These are phyloP conservation scores for Pleurotus citrinopileatus DNA, from an alignment of 768 basidiomycete genomes.

Conservation along the genomic window DNA sequence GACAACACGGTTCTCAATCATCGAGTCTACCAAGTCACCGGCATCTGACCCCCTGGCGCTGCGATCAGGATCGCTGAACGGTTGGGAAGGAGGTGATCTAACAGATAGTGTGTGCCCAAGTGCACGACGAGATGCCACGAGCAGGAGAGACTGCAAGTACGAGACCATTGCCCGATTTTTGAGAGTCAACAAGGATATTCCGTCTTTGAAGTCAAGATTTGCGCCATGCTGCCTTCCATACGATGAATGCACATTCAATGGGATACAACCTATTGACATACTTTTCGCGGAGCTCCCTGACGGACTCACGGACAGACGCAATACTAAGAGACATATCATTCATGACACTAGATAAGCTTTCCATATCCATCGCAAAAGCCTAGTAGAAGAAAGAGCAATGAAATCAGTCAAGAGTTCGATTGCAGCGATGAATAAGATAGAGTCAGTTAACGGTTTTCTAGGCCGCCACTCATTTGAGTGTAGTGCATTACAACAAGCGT, in stretches of 20 bases:
- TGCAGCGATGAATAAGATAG: conserved; percentile 11
- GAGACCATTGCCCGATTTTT: conserved; percentile 84
- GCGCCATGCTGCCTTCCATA: conserved; percentile 19
- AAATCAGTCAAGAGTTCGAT: background rate
- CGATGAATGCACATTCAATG: conserved; percentile 9
- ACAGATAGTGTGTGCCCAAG: conserved; percentile 60
- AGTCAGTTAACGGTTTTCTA: conserved; percentile 53
- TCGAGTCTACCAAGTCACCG: conserved; percentile 76
- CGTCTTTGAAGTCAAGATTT: conserved; percentile 60
- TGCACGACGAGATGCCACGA: conserved; percentile 68
- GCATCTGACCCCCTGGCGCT: conserved; percentile 49
- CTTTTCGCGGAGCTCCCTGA: conserved; percentile 57
- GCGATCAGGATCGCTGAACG: conserved; percentile 55
- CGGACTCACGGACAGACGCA: conserved; percentile 51
- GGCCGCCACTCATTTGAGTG: conserved; percentile 45
- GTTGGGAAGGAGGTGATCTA: conserved; percentile 43
- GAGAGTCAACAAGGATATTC: conserved; percentile 87
- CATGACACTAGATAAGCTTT: conserved; percentile 28
- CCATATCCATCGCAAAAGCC: background rate
- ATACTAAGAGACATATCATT: conserved; percentile 66
- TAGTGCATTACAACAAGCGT: conserved; percentile 42
- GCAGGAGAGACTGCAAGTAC: conserved; percentile 80
- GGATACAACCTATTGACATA: conserved; percentile 26
- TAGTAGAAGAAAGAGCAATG: background rate
- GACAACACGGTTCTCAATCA: conserved; percentile 77